Evolutionary conservation across 2,329 filamentous ascomycete species (phyloP).

Genomic region (Didymosphaeria variabile): DNA sequence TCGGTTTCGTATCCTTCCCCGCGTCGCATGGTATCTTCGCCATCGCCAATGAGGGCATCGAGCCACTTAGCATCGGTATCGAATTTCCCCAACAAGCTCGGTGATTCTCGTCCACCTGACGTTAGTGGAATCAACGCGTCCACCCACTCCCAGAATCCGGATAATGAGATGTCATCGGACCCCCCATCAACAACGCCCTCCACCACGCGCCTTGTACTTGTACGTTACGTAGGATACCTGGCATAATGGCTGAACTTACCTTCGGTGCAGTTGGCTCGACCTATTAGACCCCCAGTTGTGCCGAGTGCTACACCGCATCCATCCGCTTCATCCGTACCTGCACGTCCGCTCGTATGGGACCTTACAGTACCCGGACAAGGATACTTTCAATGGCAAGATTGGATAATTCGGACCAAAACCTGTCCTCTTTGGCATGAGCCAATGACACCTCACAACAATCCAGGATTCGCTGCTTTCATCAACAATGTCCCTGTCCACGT

Average conservation of each 20-base stretch:
- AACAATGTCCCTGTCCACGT: not conserved
- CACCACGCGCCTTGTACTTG: too few species aligned
- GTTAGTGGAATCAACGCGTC: not conserved
- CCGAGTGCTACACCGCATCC: not conserved
- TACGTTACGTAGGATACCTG: too few species aligned
- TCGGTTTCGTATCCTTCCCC: not conserved
- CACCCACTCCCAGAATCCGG: not conserved
- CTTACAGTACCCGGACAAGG: not conserved
- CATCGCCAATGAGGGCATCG: not conserved
- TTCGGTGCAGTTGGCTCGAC: not conserved
- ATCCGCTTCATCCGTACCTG: not conserved
- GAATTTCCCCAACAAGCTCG: not conserved
- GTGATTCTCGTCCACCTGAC: not conserved
- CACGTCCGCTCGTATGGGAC: not conserved
- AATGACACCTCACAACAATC: not conserved
- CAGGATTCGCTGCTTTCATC: slow-evolving; percentile 3
- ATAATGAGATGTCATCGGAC: not conserved
- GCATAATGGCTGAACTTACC: too few species aligned
- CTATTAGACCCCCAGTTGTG: not conserved
- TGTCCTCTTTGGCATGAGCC: slow-evolving; percentile 6
- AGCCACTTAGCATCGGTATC: not conserved
- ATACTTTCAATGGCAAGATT: slow-evolving; percentile 11
- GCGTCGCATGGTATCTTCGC: slow-evolving; percentile 6
- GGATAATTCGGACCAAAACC: not conserved
- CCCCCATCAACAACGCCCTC: too few species aligned